These are phyloP conservation scores for Talaromyces thailandensis DNA, from an alignment of 495 filamentous ascomycete genomes.

Conservation along the genomic window DNA sequence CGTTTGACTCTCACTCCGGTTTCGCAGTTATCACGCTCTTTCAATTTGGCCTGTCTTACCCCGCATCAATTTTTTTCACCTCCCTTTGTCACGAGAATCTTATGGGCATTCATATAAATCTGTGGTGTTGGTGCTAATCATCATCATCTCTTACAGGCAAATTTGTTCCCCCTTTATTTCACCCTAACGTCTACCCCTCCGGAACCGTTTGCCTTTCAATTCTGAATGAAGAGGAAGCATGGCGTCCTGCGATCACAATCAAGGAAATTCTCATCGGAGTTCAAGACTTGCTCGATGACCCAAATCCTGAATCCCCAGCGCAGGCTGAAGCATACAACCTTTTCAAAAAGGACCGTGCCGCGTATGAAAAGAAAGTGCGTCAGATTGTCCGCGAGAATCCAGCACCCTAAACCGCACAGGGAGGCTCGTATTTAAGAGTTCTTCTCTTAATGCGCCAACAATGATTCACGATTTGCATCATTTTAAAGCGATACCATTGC, in stretches of 20 bases:
- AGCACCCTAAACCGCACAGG: slow-evolving; percentile 40
- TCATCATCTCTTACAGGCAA: slow-evolving; percentile 62
- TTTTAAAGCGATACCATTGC: neutral
- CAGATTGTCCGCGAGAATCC: slow-evolving; percentile 84
- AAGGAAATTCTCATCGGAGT: slow-evolving; percentile 95
- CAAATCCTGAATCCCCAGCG: slow-evolving; percentile 93
- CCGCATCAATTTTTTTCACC: neutral
- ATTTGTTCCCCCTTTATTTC: slow-evolving; percentile 92
- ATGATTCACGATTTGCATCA: slow-evolving; percentile 1
- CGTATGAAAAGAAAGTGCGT: slow-evolving; percentile 82
- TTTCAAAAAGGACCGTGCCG: slow-evolving; percentile 79
- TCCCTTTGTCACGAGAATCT: neutral
- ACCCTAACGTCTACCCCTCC: slow-evolving; percentile 97
- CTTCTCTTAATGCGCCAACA: neutral
- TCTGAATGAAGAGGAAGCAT: slow-evolving; percentile 96
- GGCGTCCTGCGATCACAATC: slow-evolving; percentile 96
- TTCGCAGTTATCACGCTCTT: neutral
- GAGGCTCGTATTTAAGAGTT: neutral
- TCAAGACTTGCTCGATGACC: slow-evolving; percentile 90
- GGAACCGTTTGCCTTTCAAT: slow-evolving; percentile 97
- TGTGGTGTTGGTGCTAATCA: neutral
- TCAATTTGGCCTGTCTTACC: neutral
- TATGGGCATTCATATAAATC: neutral
- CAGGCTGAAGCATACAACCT: slow-evolving; percentile 97
- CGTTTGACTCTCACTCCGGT: slow-evolving; percentile 15